A percentile compares a stretch with the other conserved stretches of the same genome.
Evolutionary conservation across 2,329 filamentous ascomycete genomes (phyloP).

Genomic region (Fonsecaea pedrosoi): DNA sequence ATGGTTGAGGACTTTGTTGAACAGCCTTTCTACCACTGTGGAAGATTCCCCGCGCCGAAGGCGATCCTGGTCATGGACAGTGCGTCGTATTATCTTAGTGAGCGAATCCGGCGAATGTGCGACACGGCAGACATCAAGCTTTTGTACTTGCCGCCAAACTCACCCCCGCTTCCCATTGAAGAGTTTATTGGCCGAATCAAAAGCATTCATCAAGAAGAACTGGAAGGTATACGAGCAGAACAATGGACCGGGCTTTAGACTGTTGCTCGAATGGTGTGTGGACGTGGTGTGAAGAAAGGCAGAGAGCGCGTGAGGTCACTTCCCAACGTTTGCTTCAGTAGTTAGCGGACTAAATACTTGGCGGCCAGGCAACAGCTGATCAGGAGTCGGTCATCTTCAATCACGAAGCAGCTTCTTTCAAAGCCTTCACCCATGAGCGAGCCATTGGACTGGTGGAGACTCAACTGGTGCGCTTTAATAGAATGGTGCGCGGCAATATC

Average conservation of each 20-base stretch:
- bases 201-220: constrained; percentile 45
- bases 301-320: constrained; percentile 16
- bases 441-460: too few relatives aligned
- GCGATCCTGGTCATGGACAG: constrained; percentile 46
- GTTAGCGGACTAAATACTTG: too few relatives aligned
- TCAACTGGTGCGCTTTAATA: too few relatives aligned
- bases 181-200: constrained; percentile 49
- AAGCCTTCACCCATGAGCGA: too few relatives aligned
- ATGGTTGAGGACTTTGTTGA: constrained; percentile 46
- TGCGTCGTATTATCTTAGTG: constrained; percentile 33
- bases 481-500: too few relatives aligned
- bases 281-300: constrained; percentile 16
- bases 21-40: constrained; percentile 43
- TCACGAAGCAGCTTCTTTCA: too few relatives aligned
- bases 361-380: too few relatives aligned
- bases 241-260: constrained; percentile 33
- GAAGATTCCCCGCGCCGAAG: constrained; percentile 27
- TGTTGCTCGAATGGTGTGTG: constrained; percentile 43
- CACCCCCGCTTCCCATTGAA: constrained; percentile 47
- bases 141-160: constrained; percentile 46
- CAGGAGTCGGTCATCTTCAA: too few relatives aligned
- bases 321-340: background rate
- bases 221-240: constrained; percentile 38
- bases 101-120: constrained; percentile 44
- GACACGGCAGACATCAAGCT: constrained; percentile 44